Base-by-base conservation (phyloP, 2,329 filamentous ascomycete species). In the Aspergillus niger region DNA sequence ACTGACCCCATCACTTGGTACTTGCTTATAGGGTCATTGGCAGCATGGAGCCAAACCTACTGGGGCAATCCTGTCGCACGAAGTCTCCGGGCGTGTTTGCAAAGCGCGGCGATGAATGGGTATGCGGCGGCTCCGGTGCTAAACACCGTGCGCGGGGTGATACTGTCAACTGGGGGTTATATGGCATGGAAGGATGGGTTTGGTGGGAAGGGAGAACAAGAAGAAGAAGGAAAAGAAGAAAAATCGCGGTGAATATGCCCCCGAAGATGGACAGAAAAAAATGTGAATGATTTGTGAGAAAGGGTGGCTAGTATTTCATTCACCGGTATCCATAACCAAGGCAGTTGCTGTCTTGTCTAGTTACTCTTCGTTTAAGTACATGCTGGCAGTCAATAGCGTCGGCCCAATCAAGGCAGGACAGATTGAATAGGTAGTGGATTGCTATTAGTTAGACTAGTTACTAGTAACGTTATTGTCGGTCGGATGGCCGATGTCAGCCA, bases 41-140 rank as follows among this genome's bases (percentile, higher is more conserved):
- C 55, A 13, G 44, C 44, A 8, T 50, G 44, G 55, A 22, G 30
- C n/a, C 55, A 57, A 17, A 15, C 55, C n/a, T 38, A 30, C 6
- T 11, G 6, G 30, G 55, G 43, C 10, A 57, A 28, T 15, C 55
- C 55, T 8, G 55, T 38, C 13, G 44, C 44, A 13, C 20, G 47
- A 30, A 17, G 44, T 26, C 1, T 51, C 13, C 49, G 38, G 28
- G 30, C 55, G 22, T 38, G 17, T 15, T 24, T 41, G 8, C 32
- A 51, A 20, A 51, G 55, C 22, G 55, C 55, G 15, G 55, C 17
- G n/a, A 57, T 57, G 55, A 49, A 39, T 51, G 55, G 55, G 6
- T 57, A 57, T 49, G 54, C 41, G 11, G 15, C 26, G 28, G 10
- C 39, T 15, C 28, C 43, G 41, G 28, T 57, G 30, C 13, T 43